Base-by-base conservation (phyloP, 257 asterid species). In the Jacaranda copaia region DNA sequence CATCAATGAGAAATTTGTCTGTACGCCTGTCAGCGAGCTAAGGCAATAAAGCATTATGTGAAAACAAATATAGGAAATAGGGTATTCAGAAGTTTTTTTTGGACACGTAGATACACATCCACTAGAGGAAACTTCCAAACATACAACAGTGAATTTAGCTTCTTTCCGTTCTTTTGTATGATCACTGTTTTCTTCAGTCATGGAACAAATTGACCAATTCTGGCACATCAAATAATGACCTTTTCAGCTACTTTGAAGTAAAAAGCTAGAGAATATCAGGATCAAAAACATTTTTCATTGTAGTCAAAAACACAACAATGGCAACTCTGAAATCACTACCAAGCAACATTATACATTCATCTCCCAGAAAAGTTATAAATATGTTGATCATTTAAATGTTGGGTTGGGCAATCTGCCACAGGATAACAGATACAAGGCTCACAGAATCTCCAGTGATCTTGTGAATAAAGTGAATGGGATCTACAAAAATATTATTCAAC, bases 181-280 rank as follows among this genome's bases (percentile, higher is more conserved):
- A 35, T 77, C 16, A 40, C 49, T 42, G 35, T 25, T 38, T 25
- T 38, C 20, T 45, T 38, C 72, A 68, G 36, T 16, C 72, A 48
- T 74, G 39, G 64, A 63, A 43, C 5, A 46, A 59, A 45, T 35
- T 43, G n/a, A 62, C 8, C 39, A 53, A 68, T 60, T 45, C 56
- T 14, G 5, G 72, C 64, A 68, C 69, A 66, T 80, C 79, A 75
- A 58, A 52, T 53, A 58, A n/a, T 70, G 36, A 70, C 25, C 52
- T 25, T 5, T 40, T 53, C 63, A 42, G 46, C 56, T 67, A 65
- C 38, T 56, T 36, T 4, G 16, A 42, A 10, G 49, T 25, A 75
- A 76, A 76, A 68, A 14, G 48, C 38, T n/a, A 35, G 4, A 45
- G 2, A 8, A 43, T 35, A 68, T 45, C 69, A 59, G 15, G 45